phyloP scores from a whole-genome alignment of 2,329 filamentous ascomycete species.

The Claviceps maximensis region DNA sequence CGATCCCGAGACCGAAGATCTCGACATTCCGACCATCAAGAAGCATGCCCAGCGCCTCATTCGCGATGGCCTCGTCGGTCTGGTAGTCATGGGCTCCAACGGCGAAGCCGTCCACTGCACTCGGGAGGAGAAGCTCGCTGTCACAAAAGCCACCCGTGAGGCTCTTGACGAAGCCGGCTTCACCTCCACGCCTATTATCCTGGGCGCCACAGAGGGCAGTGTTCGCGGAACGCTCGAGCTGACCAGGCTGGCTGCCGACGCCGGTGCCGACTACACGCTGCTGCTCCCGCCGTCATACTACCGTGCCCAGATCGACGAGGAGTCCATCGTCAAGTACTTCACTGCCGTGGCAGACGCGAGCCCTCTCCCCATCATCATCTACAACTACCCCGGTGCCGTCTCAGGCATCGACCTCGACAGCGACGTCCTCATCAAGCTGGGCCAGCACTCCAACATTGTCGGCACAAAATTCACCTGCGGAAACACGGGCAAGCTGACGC shows the following conservation, averaged over 20 bases:
- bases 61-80: slow-evolving; percentile 62
- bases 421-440: slow-evolving; percentile 69
- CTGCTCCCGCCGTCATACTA: slow-evolving; percentile 77
- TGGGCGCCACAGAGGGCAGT: slow-evolving; percentile 70
- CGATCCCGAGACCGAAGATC: slow-evolving; percentile 67
- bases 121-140: slow-evolving; percentile 59
- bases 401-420: slow-evolving; percentile 83
- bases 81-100: slow-evolving; percentile 83
- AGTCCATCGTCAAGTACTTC: slow-evolving; percentile 61
- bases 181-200: slow-evolving; percentile 61
- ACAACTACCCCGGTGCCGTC: slow-evolving; percentile 85
- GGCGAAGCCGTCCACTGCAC: slow-evolving; percentile 80
- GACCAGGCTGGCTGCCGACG: slow-evolving; percentile 49
- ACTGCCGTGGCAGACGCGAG: slow-evolving; percentile 60
- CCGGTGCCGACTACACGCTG: slow-evolving; percentile 68
- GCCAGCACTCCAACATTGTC: slow-evolving; percentile 68
- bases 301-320: slow-evolving; percentile 61
- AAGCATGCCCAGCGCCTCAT: slow-evolving; percentile 69
- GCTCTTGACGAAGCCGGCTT: slow-evolving; percentile 74
- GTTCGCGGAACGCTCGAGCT: slow-evolving; percentile 70
- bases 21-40: slow-evolving; percentile 69
- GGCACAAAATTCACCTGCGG: slow-evolving; percentile 89
- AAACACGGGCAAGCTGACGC: slow-evolving; percentile 78
- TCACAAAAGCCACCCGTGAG: slow-evolving; percentile 66
- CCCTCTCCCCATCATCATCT: slow-evolving; percentile 67